Conservation (phyloP, 768 basidiomycete genomes). For the Boletus rufocinnamomeus region DNA sequence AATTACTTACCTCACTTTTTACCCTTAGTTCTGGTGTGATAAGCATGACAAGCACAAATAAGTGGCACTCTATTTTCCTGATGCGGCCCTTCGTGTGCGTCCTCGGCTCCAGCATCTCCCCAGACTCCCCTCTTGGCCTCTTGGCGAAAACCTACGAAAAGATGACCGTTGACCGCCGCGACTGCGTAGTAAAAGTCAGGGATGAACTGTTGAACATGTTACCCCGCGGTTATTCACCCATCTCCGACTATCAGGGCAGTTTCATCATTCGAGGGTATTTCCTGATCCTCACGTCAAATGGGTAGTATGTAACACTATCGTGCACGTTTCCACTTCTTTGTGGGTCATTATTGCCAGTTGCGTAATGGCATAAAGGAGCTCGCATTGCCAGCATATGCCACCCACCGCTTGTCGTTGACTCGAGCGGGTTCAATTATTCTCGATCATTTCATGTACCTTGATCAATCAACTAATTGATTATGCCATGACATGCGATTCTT, state of each 20-base stretch:
- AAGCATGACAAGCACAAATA: too few relatives aligned
- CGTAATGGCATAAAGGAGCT: constrained; percentile 2
- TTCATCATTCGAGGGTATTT: constrained; percentile 8
- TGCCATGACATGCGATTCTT: not conserved
- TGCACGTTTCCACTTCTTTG: not conserved
- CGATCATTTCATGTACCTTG: constrained; percentile 6
- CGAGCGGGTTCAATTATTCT: constrained; percentile 7
- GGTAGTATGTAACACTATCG: not conserved
- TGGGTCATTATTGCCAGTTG: constrained; percentile 6
- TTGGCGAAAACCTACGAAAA: constrained; percentile 1
- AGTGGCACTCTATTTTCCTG: too few relatives aligned
- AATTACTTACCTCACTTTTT: too few relatives aligned
- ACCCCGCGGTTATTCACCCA: constrained; percentile 19
- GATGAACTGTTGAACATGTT: not conserved
- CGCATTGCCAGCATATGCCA: constrained; percentile 1
- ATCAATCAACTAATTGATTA: constrained; percentile 3
- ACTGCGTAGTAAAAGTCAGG: not conserved
- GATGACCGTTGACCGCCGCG: not conserved
- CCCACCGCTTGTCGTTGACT: not conserved
- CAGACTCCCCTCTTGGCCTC: not conserved
- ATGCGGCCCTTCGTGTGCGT: not conserved
- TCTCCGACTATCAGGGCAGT: constrained; percentile 2
- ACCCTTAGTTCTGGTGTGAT: too few relatives aligned
- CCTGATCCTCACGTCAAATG: constrained; percentile 22
- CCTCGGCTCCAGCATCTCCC: constrained; percentile 5